These are phyloP conservation scores for Boletus rex-veris DNA, from an alignment of 768 basidiomycete genomes.

Conservation along the genomic window DNA sequence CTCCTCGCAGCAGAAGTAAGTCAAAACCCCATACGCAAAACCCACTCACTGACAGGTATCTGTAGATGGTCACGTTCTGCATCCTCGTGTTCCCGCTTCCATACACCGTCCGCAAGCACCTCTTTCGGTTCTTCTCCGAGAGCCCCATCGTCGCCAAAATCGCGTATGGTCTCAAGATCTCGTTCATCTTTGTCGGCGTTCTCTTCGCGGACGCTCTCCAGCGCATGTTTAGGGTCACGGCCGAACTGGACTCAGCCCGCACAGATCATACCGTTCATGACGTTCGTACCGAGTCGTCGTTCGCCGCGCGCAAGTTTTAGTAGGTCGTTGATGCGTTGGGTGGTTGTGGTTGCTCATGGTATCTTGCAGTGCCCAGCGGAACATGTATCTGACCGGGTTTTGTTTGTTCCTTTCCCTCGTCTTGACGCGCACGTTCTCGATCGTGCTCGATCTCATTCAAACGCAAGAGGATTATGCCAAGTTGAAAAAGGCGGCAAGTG, in stretches of 20 bases:
- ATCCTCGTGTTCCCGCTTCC: conserved; percentile 84
- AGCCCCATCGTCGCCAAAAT: conserved; percentile 74
- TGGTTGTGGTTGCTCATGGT: background rate
- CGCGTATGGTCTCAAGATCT: conserved; percentile 89
- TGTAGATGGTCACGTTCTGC: conserved; percentile 79
- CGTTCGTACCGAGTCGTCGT: conserved; percentile 78
- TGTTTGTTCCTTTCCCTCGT: conserved; percentile 95
- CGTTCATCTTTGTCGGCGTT: conserved; percentile 88
- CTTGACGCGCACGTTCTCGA: conserved; percentile 88
- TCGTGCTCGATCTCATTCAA: conserved; percentile 87
- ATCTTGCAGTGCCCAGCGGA: conserved; percentile 68
- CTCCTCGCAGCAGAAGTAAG: conserved; percentile 72
- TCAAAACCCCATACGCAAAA: background rate
- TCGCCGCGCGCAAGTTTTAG: conserved; percentile 94
- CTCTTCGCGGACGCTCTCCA: conserved; percentile 91
- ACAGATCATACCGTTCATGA: conserved; percentile 49
- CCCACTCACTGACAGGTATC: background rate
- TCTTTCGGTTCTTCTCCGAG: conserved; percentile 72
- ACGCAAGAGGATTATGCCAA: conserved; percentile 85
- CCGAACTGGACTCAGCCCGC: conserved; percentile 69
- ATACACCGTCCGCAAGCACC: conserved; percentile 59
- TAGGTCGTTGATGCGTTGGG: conserved; percentile 33
- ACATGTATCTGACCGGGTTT: conserved; percentile 90
- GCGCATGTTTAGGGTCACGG: conserved; percentile 80
- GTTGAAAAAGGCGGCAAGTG: conserved; percentile 59